Evolutionary conservation across 805 yeast genomes (phyloP), one percentile per base, ranked within the genome.

Genomic region (Ascoidea rubescens): DNA sequence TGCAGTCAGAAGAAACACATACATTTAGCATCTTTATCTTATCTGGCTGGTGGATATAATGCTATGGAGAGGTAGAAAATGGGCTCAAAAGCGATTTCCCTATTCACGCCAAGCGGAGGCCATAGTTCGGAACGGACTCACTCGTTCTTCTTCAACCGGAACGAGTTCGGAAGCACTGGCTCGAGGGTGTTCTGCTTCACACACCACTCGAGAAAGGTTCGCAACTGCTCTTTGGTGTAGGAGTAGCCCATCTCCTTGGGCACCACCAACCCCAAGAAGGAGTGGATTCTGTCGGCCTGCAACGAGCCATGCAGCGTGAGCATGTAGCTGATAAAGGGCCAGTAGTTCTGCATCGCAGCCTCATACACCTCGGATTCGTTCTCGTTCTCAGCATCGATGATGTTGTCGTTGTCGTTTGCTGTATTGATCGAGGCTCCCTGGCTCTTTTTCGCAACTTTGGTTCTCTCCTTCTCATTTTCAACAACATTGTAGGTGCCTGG

Each of bases 291-390:
- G 12, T 66, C 70, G 5, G 69, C 60, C 2, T 78, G 74, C 56
- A 78, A 60, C 1, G 74, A 58, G 0, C 81, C 83, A 47, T 79
- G 64, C 55, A 80, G 81, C 4, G 75, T 75, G 31, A 81, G 64
- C 79, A 81, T 79, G 4, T 79, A 80, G 16, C 62, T 63, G 32
- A 82, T 70, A 57, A 72, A 77, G 0, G 82, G 75, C 73, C 75
- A 71, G 53, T 66, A 69, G 12, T 51, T 51, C 10, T 54, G 51
- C 56, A 55, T 46, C n/a, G 42, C 43, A 10, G 14, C 5, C 32
- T 51, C 48, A 37, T 46, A 10, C 33, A 32, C 50, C 60, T 61
- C 71, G 67, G 64, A 46, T 63, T 70, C 48, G 45, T 56, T 57
- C 16, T 62, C 67, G 31, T 60, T 63, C 1, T 62, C 61, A 4